These are phyloP conservation scores for Ceratocystis ficicola DNA, from an alignment of 2,329 filamentous ascomycete genomes.

Conservation along the genomic window DNA sequence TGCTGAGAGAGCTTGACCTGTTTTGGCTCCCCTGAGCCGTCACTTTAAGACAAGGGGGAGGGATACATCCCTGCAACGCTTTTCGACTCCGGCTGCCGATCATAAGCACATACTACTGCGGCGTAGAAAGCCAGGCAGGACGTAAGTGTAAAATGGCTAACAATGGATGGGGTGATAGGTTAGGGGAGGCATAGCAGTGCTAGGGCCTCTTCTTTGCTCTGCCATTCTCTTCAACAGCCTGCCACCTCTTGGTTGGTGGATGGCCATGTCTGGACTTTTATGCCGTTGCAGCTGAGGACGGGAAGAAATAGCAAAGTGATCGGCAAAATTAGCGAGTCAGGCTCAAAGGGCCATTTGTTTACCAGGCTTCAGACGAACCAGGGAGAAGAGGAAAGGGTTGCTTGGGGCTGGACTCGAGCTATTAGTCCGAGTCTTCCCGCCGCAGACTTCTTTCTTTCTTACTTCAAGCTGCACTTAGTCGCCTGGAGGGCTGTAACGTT, in stretches of 20 bases:
- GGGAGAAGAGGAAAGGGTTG: not conserved
- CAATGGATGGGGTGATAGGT: too few species aligned
- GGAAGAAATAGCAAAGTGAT: not conserved
- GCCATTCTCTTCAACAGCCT: too few species aligned
- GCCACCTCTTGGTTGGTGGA: not conserved
- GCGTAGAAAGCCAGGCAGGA: too few species aligned
- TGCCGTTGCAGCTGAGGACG: constrained; percentile 2
- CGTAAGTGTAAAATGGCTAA: too few species aligned
- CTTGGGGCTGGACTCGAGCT: constrained; percentile 1
- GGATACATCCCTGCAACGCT: too few species aligned
- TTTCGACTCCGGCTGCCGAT: too few species aligned
- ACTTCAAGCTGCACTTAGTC: not conserved
- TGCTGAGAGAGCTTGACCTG: not conserved
- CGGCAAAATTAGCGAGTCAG: constrained; percentile 5
- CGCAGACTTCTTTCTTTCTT: not conserved
- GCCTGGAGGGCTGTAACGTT: too few species aligned
- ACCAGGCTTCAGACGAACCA: too few species aligned
- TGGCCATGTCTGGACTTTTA: not conserved
- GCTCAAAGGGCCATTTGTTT: not conserved
- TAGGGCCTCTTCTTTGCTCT: too few species aligned
- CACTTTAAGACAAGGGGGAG: not conserved
- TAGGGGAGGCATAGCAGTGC: too few species aligned
- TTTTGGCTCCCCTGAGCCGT: not conserved
- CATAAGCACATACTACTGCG: too few species aligned
- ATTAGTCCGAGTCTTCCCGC: not conserved